These are phyloP conservation scores for Plasmodium inui DNA, from an alignment of 169 alveolate species.

Conservation along the genomic window DNA sequence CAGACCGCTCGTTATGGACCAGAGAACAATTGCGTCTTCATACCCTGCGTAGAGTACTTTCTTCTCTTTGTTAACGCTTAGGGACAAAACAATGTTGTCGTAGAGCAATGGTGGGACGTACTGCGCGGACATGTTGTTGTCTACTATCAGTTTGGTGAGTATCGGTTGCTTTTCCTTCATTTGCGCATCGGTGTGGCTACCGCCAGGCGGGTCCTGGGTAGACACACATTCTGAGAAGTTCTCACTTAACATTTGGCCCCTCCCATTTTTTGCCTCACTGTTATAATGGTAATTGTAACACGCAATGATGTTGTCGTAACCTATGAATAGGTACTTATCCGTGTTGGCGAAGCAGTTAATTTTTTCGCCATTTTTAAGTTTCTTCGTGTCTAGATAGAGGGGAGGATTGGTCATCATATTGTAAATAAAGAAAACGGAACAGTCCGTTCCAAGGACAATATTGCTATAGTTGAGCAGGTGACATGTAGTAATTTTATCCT, in stretches of 20 bases:
- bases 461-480: conserved; percentile 40
- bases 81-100: conserved; percentile 34
- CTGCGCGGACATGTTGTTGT: conserved; percentile 64
- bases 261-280: conserved; percentile 10
- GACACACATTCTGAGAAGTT: background rate
- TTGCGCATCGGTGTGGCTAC: background rate
- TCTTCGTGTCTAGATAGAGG: conserved; percentile 40
- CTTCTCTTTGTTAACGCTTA: conserved; percentile 57
- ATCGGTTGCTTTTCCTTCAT: background rate
- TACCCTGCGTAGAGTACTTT: conserved; percentile 70
- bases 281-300: conserved; percentile 60
- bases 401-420: conserved; percentile 67
- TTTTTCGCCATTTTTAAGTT: conserved; percentile 43
- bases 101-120: conserved; percentile 60
- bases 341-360: conserved; percentile 63
- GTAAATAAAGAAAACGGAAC: conserved; percentile 40
- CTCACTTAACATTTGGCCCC: background rate
- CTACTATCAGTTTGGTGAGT: conserved; percentile 31
- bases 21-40: conserved; percentile 60
- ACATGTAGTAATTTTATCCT: conserved; percentile 81
- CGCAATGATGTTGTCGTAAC: conserved; percentile 64
- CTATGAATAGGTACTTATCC: conserved; percentile 62
- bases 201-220: background rate
- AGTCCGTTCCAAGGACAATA: conserved; percentile 41
- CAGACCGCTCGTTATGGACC: conserved; percentile 60